Conservation (phyloP, 371 early-diverging fungal species). For the Mucor plumbeus region DNA sequence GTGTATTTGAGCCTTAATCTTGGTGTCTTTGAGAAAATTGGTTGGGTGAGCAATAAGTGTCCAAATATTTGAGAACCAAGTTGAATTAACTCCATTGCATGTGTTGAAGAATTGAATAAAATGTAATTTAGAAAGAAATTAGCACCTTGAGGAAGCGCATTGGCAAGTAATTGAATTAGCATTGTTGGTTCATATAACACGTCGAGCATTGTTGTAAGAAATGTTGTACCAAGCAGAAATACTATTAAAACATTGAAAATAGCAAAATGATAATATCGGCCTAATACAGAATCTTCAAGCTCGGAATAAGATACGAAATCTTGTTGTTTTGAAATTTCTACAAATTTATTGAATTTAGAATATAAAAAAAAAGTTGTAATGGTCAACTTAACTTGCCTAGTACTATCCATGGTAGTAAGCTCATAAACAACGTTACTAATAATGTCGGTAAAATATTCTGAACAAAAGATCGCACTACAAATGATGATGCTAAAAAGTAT, state of each 20-base stretch:
- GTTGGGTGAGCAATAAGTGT: conserved; percentile 50
- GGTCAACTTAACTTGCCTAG: conserved; percentile 29
- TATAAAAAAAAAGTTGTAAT: too few species aligned
- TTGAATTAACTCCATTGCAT: conserved; percentile 75
- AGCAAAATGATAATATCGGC: conserved; percentile 86
- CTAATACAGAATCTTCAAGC: conserved; percentile 68
- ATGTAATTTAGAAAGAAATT: conserved; percentile 83
- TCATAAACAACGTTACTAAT: conserved; percentile 70
- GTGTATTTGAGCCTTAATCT: conserved; percentile 66
- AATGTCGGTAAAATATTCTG: conserved; percentile 70
- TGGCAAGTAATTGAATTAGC: conserved; percentile 71
- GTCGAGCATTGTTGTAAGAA: conserved; percentile 75
- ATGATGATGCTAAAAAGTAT: conserved; percentile 58
- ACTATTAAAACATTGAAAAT: conserved; percentile 91
- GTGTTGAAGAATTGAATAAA: conserved; percentile 73
- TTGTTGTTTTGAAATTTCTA: conserved; percentile 62
- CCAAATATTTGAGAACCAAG: conserved; percentile 64
- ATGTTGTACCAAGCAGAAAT: conserved; percentile 80
- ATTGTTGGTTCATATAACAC: conserved; percentile 68
- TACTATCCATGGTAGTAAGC: conserved; percentile 62
- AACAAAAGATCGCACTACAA: conserved; percentile 55
- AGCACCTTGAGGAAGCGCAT: conserved; percentile 70
- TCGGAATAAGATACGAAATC: conserved; percentile 64
- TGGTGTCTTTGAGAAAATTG: conserved; percentile 70
- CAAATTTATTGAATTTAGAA: conserved; percentile 19